Percentiles rank a stretch among this genome's conserved stretches.
phyloP scores from a whole-genome alignment of 176 grass and related monocot genomes.

The Melocanna baccifera region DNA sequence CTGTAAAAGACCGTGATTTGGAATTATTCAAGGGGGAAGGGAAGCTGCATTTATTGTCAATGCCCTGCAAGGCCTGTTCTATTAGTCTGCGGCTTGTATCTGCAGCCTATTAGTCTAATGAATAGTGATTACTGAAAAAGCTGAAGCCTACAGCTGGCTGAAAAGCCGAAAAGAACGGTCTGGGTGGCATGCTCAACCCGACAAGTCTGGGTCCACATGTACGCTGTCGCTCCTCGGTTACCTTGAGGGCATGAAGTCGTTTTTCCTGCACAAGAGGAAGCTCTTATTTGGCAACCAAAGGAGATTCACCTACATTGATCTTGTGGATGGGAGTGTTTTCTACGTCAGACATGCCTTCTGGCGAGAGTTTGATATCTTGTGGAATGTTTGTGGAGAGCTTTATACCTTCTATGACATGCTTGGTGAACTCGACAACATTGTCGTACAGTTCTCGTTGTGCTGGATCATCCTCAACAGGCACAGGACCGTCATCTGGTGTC shows the following conservation, averaged over 20 bases:
- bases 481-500: neutral
- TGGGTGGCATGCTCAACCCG: neutral
- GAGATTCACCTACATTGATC: constrained; percentile 32
- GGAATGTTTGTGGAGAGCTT: constrained; percentile 53
- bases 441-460: neutral
- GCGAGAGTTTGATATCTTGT: constrained; percentile 30
- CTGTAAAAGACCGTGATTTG: constrained; percentile 34
- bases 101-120: too few species aligned
- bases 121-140: too few species aligned
- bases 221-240: neutral
- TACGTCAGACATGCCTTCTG: constrained; percentile 33
- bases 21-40: constrained; percentile 35
- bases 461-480: neutral
- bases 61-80: neutral
- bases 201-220: constrained; percentile 26
- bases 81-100: too few species aligned
- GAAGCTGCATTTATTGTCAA: constrained; percentile 42
- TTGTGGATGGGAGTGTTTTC: constrained; percentile 26
- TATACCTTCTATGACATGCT: constrained; percentile 18
- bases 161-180: too few species aligned
- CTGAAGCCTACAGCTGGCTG: fast-evolving
- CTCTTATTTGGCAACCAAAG: constrained; percentile 36
- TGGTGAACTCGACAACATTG: constrained; percentile 18
- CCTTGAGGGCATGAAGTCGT: constrained; percentile 15
- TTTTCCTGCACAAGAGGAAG: constrained; percentile 41